Percentiles rank a stretch among this genome's conserved stretches.
Evolutionary conservation across 176 grass and related monocot species (phyloP).

Genomic region (Avena sativa): DNA sequence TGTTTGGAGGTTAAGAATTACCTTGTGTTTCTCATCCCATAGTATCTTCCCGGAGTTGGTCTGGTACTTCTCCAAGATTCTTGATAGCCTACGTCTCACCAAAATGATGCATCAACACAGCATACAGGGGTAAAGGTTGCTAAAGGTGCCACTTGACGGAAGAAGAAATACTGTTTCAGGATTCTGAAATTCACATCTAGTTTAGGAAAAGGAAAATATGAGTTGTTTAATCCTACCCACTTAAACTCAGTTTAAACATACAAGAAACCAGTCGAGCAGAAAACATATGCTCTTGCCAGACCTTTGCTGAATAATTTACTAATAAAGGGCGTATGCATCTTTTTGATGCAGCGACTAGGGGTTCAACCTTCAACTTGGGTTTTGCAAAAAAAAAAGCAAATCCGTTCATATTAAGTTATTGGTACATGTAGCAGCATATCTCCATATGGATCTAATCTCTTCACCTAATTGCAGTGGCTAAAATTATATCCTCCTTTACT

Average conservation of each 20-base stretch:
- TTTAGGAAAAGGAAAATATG: constrained; percentile 6
- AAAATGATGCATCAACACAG: constrained; percentile 9
- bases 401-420: background rate
- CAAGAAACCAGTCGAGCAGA: constrained; percentile 12
- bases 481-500: background rate
- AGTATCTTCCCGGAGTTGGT: constrained; percentile 88
- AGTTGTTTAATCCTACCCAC: background rate
- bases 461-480: background rate
- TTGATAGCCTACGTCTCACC: constrained; percentile 63
- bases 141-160: constrained; percentile 10
- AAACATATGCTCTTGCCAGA: background rate
- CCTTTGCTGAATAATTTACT: too few species aligned
- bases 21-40: constrained; percentile 96
- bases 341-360: too few species aligned
- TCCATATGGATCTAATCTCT: background rate
- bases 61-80: constrained; percentile 94
- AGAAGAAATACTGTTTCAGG: background rate
- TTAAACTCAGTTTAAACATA: background rate
- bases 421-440: background rate
- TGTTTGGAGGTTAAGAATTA: constrained; percentile 40
- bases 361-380: too few species aligned
- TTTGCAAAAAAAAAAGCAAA: background rate
- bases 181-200: background rate
- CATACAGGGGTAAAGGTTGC: background rate
- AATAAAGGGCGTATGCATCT: too few species aligned